Conservation (phyloP, 257 asterid species). For the Apocynum venetum region DNA sequence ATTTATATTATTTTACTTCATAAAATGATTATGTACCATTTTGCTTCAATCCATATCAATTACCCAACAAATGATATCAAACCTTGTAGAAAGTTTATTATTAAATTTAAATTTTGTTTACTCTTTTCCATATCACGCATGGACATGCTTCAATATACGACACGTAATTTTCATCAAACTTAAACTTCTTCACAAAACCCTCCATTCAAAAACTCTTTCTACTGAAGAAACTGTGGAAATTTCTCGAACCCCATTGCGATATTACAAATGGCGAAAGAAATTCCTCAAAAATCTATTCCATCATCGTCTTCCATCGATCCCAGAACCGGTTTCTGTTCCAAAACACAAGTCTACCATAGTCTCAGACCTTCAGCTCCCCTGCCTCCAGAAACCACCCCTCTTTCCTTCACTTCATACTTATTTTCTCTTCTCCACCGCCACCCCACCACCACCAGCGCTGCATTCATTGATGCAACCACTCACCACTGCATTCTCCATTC, state of each 20-base stretch:
- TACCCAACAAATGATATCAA: no score
- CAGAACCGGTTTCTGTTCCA: conserved; percentile 17
- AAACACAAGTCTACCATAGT: conserved; percentile 10
- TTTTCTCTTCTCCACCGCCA: conserved; percentile 12
- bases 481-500: conserved; percentile 14
- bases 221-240: not conserved
- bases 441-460: not conserved
- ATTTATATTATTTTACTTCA: no score
- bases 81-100: no score
- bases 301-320: not conserved
- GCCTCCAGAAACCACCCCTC: conserved; percentile 2
- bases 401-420: conserved; percentile 14
- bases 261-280: not conserved
- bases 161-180: no score
- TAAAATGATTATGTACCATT: no score
- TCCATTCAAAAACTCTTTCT: not conserved
- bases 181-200: not conserved
- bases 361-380: conserved; percentile 5
- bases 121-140: no score
- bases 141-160: no score
- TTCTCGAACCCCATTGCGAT: not conserved
- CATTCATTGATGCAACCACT: conserved; percentile 13
- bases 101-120: no score
- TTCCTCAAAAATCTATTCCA: not conserved
- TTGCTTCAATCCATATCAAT: no score